Percentiles rank a stretch among this genome's conserved stretches.
These are phyloP conservation scores for Hemileia vastatrix DNA, from an alignment of 1,284 basidiomycete genomes.

Conservation along the genomic window DNA sequence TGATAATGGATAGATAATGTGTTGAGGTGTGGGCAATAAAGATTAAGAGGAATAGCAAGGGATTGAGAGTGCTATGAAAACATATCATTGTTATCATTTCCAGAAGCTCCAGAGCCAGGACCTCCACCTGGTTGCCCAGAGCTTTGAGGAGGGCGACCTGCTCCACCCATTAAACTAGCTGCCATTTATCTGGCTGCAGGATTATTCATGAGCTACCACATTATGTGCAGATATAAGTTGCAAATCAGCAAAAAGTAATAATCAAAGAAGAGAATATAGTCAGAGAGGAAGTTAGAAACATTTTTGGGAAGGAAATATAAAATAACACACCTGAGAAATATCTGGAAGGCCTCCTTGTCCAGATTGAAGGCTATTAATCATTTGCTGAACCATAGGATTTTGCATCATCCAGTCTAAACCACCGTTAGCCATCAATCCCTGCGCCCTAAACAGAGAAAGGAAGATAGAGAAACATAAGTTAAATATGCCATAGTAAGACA, in stretches of 20 bases:
- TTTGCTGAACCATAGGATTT: conserved; percentile 20
- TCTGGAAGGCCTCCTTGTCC: conserved; percentile 9
- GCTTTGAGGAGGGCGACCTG: too few relatives aligned
- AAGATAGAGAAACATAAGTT: conserved; percentile 27
- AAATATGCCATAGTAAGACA: conserved; percentile 61
- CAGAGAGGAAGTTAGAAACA: neutral
- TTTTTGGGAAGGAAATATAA: neutral
- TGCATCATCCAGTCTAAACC: conserved; percentile 73
- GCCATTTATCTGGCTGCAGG: conserved; percentile 15
- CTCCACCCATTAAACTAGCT: conserved; percentile 8
- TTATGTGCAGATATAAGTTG: too few relatives aligned
- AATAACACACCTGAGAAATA: conserved; percentile 8
- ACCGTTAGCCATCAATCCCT: conserved; percentile 82
- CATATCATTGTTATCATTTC: too few relatives aligned
- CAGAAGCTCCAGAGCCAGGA: too few relatives aligned
- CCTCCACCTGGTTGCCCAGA: too few relatives aligned
- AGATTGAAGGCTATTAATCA: conserved; percentile 10
- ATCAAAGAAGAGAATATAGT: neutral
- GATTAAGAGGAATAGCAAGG: too few relatives aligned
- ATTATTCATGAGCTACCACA: conserved; percentile 14
- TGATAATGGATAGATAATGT: too few relatives aligned
- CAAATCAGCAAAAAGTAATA: neutral
- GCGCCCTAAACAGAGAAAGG: conserved; percentile 54
- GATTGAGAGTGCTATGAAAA: too few relatives aligned
- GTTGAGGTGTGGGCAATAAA: too few relatives aligned